Base-by-base conservation (phyloP, 192 early-diverging fungal species). In the Fimicolochytrium jonesii region DNA sequence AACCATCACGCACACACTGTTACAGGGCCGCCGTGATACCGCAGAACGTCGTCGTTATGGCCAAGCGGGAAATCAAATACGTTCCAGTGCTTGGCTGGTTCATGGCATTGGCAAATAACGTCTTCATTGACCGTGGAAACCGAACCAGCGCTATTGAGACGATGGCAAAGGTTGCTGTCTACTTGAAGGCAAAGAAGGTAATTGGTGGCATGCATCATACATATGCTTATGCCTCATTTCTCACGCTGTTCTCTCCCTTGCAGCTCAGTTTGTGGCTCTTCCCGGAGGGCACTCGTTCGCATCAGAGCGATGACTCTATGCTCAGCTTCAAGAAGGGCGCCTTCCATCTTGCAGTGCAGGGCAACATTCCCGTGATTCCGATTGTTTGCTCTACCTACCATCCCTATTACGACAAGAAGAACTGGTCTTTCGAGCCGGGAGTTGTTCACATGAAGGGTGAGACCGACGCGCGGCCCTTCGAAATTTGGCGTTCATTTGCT, bases 311-410 rank as follows among this genome's bases (percentile, higher is more conserved):
- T 29, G 80, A 85, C 33, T 60, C 87, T 45, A 54, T 98, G 48
- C 73, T 95, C 39, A 91, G 90, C 6, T 95, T 98, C 73, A 98
- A 98, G 74, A 97, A 95, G 79, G 95, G 95, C 10, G 95, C 91
- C 6, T 98, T 98, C 74, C 90, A 95, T 45, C 68, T 95, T 63
- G 93, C 95, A 10, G 87, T 90, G 53, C 90, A 91, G 70, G 85
- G 88, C 0, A 75, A 77, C 18, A 83, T 90, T 0, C 95, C 95
- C 17, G 86, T 98, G 61, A 81, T 95, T 18, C 93, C 93, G 13
- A 75, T 98, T 50, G 91, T 95, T 7, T 76, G 89, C 36, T 84
- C 87, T n/a, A 88, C 87, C 39, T 86, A 83, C 59, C 29, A 66
- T 54, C 55, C 67, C 29, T 31, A 43, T 29, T 79, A 66, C 59